Evolutionary conservation across 257 asterid genomes (phyloP), one percentile per base, ranked within the genome.

Genomic region (Salvia hispanica): DNA sequence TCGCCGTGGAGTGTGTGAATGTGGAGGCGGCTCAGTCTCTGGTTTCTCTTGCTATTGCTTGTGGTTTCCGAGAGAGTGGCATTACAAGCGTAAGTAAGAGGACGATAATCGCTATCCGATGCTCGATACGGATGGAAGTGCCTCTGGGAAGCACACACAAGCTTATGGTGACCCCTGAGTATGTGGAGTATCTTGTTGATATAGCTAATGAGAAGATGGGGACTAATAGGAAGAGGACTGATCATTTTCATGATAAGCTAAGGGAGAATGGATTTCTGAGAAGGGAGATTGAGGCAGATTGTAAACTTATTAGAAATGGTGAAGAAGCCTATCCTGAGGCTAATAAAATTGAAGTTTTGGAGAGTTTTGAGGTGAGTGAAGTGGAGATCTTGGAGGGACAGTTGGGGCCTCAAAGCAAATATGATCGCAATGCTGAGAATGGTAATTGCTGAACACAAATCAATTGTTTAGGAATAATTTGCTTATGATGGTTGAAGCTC

Each of bases 11-110:
- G 83, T 87, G 93, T 68, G 86, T 75, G 18, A 84, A 82, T 48
- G 34, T 90, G 1, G 85, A 74, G 63, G 82, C 95, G 6, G 97
- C 96, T 64, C 90, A 83, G 62, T 72, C 16, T 13, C 69, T 94
- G 81, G 96, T 94, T 66, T 82, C 95, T 8, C 75, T 88, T 11
- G 96, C 99, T 16, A 84, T 94, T 52, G 79, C 91, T 2, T 82
- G 81, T 57, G 99, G 99, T 68, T 94, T 94, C 78, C 85, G 97
- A 58, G 99, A 94, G 89, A 88, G 96, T 70, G 99, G 99, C 62
- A 88, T 94, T 74, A 94, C 99, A 4, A 85, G 84, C 73, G 86
- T 75, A 59, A 84, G 87, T 51, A 93, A 88, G 82, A 83, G 99
- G 65, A 83, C 85, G 37, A 94, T 91, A 36, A 74, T 91, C 60